Conservation (phyloP, 371 early-diverging fungal genomes). For the Umbelopsis sp. region DNA sequence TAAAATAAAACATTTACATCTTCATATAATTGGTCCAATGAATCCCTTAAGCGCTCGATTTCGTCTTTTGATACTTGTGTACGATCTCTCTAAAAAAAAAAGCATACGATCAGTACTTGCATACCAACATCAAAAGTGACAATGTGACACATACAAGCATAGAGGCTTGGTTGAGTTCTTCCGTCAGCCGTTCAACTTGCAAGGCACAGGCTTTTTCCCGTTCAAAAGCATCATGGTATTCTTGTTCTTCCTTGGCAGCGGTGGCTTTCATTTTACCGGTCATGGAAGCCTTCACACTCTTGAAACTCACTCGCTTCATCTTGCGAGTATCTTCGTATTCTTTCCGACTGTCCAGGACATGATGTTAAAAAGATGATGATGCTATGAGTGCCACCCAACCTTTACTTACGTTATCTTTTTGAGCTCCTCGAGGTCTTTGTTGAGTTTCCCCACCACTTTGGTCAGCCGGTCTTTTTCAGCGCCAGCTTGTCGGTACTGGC, state of each 20-base stretch:
- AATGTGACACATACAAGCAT: background rate
- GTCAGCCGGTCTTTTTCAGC: conserved; percentile 1
- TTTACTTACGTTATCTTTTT: conserved; percentile 9
- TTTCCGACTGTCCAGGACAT: conserved; percentile 31
- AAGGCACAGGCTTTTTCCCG: conserved; percentile 24
- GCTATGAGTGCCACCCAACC: background rate
- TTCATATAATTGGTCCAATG: background rate
- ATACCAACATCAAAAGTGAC: background rate
- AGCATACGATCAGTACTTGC: background rate
- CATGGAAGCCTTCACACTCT: conserved; percentile 44
- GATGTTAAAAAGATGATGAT: background rate
- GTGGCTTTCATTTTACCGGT: conserved; percentile 45
- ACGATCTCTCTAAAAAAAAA: background rate
- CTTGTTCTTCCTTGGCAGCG: conserved; percentile 38
- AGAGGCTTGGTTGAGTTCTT: background rate
- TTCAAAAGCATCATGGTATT: conserved; percentile 49
- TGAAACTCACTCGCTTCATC: conserved; percentile 38
- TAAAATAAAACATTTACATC: background rate
- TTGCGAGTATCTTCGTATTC: conserved; percentile 45
- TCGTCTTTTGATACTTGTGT: conserved; percentile 3
- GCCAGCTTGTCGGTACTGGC: conserved; percentile 6
- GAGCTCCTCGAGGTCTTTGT: background rate
- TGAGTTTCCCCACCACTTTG: background rate
- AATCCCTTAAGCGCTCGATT: background rate
- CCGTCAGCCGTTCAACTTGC: background rate